Percentiles rank a stretch among this genome's conserved stretches.
These are phyloP conservation scores for Apiospora aurea DNA, from an alignment of 2,329 filamentous ascomycete genomes.

Conservation along the genomic window DNA sequence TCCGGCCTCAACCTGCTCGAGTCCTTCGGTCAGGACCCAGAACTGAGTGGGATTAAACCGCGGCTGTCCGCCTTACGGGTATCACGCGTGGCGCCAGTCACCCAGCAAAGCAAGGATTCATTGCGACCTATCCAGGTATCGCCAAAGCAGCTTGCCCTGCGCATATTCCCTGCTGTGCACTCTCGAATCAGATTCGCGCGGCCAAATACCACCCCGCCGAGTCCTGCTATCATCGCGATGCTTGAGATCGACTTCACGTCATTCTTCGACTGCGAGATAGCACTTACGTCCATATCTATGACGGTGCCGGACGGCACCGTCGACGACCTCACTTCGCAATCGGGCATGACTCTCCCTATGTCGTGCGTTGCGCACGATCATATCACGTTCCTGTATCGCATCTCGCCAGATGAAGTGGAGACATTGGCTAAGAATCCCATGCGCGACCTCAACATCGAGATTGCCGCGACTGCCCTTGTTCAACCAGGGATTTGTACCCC, in stretches of 20 bases:
- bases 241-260: conserved; percentile 78
- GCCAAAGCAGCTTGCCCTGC: conserved; percentile 64
- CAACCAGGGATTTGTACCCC: conserved; percentile 65
- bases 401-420: conserved; percentile 60
- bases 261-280: conserved; percentile 71
- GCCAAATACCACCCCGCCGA: conserved; percentile 64
- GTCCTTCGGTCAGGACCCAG: conserved; percentile 72
- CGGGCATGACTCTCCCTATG: conserved; percentile 61
- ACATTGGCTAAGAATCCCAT: conserved; percentile 53
- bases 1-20: conserved; percentile 80
- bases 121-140: conserved; percentile 70
- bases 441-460: conserved; percentile 64
- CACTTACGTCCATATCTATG: conserved; percentile 65
- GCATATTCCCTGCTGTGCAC: conserved; percentile 73
- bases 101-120: conserved; percentile 64
- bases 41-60: conserved; percentile 66
- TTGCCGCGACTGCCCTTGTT: conserved; percentile 65
- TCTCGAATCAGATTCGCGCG: conserved; percentile 76
- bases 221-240: conserved; percentile 70
- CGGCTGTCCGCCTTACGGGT: conserved; percentile 77
- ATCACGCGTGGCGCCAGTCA: conserved; percentile 74
- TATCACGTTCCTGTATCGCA: conserved; percentile 75
- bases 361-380: conserved; percentile 76
- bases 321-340: conserved; percentile 61
- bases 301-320: conserved; percentile 64